Conservation (phyloP, 371 early-diverging fungal species). For the Cokeromyces recurvatus region DNA sequence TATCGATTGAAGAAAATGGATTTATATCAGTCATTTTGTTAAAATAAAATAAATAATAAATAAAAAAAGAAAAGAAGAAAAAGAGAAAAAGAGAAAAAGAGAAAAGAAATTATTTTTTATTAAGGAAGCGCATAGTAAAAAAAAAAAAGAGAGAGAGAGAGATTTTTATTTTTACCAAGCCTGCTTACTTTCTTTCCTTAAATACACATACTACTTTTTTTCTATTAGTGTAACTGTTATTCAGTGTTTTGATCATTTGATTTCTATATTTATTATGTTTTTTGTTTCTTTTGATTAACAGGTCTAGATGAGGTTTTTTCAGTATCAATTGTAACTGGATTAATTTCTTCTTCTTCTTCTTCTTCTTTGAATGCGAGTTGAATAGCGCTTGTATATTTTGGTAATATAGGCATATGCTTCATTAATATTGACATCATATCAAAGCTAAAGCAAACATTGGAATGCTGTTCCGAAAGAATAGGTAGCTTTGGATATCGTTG, state of each 20-base stretch:
- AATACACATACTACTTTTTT: no score
- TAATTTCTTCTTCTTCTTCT: conserved; percentile 42
- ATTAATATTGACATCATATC: conserved; percentile 75
- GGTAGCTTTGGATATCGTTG: conserved; percentile 92
- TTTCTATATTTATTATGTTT: background rate
- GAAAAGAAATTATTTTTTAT: no score
- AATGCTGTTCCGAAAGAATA: conserved; percentile 41
- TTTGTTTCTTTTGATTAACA: conserved; percentile 1
- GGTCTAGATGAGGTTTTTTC: conserved; percentile 14
- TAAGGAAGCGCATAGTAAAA: no score
- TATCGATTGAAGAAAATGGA: conserved; percentile 3
- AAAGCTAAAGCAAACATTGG: conserved; percentile 72
- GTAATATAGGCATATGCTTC: conserved; percentile 56
- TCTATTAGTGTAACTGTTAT: no score
- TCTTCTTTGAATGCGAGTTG: conserved; percentile 52
- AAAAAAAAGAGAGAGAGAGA: no score
- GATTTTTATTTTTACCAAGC: no score
- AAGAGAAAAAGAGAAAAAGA: background rate
- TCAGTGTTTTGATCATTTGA: no score
- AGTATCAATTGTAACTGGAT: no score
- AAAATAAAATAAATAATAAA: background rate
- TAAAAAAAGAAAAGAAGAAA: conserved; percentile 1
- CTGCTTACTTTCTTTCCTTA: no score
- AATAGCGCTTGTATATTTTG: conserved; percentile 55
- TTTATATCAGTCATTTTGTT: conserved; percentile 9